Evolutionary conservation across 2,329 filamentous ascomycete genomes (phyloP), one percentile per base, ranked within the genome.

Genomic region (Colletotrichum simmondsii): DNA sequence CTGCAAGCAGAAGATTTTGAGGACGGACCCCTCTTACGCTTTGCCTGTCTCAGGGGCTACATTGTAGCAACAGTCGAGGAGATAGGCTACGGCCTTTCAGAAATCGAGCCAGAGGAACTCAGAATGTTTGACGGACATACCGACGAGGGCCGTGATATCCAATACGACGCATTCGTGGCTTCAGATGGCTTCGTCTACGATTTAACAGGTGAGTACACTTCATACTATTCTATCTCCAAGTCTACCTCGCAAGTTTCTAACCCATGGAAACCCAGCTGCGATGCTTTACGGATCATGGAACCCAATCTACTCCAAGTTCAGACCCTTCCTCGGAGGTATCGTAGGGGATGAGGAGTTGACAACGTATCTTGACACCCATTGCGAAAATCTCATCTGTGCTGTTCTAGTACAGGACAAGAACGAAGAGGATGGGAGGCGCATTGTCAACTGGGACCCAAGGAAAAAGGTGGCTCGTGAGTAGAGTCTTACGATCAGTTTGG

Each of bases 151-250:
- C n/a, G 28, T 3, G 32, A 46, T n/a, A 35, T 65, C 14, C 62
- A 42, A 10, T 24, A 68, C 1, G 72, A 49, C 32, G 62, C 59
- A 3, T 75, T 62, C 14, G 62, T 75, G 12, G 70, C 66, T 3
- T 57, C 68, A 2, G 52, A 66, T 4, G 65, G 12, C 5, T 12
- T 65, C 57, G 67, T 75, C 8, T 76, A 75, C 54, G 65, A 76
- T 52, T 35, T 75, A 4, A 75, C 74, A 4, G 67, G 75, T 76
- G 52, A 49, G 75, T 53, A 8, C 6, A 19, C 2, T 26, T 1
- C 8, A 4, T 8, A 42, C 5, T 42, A 5, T 42, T 3, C 6
- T 42, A 5, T 37, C 4, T 37, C 1, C 3, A 42, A 16, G 2
- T 42, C 12, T 16, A 16, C 14, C 14, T 16, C 37, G 19, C 37